Evolutionary conservation across 1,139 yeast genomes (phyloP).

Genomic region (Candida sojae): DNA sequence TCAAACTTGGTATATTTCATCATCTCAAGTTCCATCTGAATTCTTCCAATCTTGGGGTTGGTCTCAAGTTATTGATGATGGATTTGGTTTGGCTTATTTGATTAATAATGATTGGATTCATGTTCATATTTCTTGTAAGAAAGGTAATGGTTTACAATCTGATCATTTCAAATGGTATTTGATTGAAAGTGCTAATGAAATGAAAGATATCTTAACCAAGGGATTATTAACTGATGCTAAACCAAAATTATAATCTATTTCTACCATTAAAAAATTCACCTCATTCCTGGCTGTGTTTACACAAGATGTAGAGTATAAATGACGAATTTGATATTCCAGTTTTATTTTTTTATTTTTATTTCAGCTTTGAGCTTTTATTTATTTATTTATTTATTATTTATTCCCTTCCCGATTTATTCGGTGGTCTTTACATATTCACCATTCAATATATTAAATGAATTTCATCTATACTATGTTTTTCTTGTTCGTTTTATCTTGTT

Average conservation of each 20-base stretch:
- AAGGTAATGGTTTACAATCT: slow-evolving; percentile 65
- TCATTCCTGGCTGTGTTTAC: too few relatives aligned
- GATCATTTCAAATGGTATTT: slow-evolving; percentile 70
- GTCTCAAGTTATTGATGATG: slow-evolving; percentile 94
- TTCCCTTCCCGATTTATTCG: too few relatives aligned
- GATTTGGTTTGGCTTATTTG: slow-evolving; percentile 94
- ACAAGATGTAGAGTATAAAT: too few relatives aligned
- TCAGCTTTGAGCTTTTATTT: not conserved
- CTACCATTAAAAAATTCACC: too few relatives aligned
- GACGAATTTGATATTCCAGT: too few relatives aligned
- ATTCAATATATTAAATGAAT: too few relatives aligned
- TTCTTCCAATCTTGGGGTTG: slow-evolving; percentile 93
- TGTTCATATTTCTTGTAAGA: slow-evolving; percentile 81
- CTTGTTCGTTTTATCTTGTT: too few relatives aligned
- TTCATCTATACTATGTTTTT: too few relatives aligned
- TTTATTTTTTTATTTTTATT: too few relatives aligned
- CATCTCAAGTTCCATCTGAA: slow-evolving; percentile 90
- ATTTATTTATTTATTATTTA: not conserved
- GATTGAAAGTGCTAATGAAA: slow-evolving; percentile 78
- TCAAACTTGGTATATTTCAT: slow-evolving; percentile 80
- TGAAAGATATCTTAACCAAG: slow-evolving; percentile 61
- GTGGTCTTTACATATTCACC: too few relatives aligned
- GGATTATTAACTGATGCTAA: slow-evolving; percentile 41
- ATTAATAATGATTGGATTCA: slow-evolving; percentile 84
- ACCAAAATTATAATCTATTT: slow-evolving; percentile 13